Evolutionary conservation across 2,329 filamentous ascomycete genomes (phyloP), one percentile per base, ranked within the genome.

Genomic region (Paraphaeosphaeria minitans): DNA sequence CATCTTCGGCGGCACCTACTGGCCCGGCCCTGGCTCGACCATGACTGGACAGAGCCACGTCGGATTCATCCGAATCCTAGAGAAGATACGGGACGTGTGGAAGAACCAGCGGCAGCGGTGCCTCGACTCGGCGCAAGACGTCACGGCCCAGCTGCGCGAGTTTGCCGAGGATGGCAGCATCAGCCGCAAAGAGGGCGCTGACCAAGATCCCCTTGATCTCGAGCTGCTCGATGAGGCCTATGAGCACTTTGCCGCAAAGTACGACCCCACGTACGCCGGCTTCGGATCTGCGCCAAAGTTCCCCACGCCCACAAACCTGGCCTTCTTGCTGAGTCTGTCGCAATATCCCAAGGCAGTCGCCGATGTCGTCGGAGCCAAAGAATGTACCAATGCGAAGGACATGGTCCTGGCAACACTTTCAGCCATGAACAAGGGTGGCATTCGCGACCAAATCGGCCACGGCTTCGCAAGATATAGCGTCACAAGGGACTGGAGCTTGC

Each of bases 1-100:
- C 0, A 90, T 99, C 10, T 98, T 97, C 77, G 95, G 95, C 39
- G 94, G 94, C 24, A 97, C 94, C 9, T 98, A 97, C 77, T 98
- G 93, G 91, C 92, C 93, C 4, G 91, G 91, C 0, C 91, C 93
- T 0, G 88, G 87, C 50, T 85, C 87, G 4, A 81, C 75, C 60
- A 79, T 71, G 66, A 72, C 72, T 6, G 73, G 77, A 35, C 78
- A 79, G 24, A 83, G 82, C 47, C 85, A 89, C 4, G 84, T 91
- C n/a, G 89, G 91, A 43, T 97, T 97, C 68, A 81, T 96, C 42
- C 87, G 89, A 21, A 92, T 98, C 35, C 76, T 97, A 52, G 83
- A 89, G 67, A 97, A 96, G 77, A 85, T 98, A 22, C 69, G 82
- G 9, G 81, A 84, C 61, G 82, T 87, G 13, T 99, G 95, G 95